Evolutionary conservation across 1,139 yeast genomes (phyloP), one percentile per base, ranked within the genome.

Genomic region (Blastobotrys apis): DNA sequence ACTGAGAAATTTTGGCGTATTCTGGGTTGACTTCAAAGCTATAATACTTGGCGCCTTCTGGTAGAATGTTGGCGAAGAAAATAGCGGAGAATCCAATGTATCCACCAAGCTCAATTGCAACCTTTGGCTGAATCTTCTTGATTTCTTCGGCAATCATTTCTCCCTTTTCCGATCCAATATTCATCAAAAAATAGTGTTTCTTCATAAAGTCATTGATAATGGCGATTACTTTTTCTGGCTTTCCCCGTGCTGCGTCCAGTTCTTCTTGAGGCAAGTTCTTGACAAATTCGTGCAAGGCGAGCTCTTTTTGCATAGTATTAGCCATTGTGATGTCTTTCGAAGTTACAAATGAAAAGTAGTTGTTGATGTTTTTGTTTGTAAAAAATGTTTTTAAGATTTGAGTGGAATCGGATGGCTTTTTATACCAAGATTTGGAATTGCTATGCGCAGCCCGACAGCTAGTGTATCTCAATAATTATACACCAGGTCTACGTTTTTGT

Each of bases 21-120:
- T 50, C 43, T 12, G 43, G 45, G 38, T 45, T 42, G 34, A 47
- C 41, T 36, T 54, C 58, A 26, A 54, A 38, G 15, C 52, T 49
- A 21, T 34, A 44, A 21, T 50, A 39, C 27, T 48, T 47, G 16
- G 50, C 51, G 29, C 43, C 49, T 16, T 39, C 43, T 3, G 57
- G 57, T 27, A 53, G 45, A 8, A 43, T 52, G 10, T 44, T 45
- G 19, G 55, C 51, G 20, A 54, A 40, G 41, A 44, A 43, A 26
- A 52, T 50, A 13, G 57, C 44, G 12, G 54, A 49, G 41, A 47
- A 54, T 17, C 57, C 58, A n/a, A 38, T 32, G 17, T 38, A 42
- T 4, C 45, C 39, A 8, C 48, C 48, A 6, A 45, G 19, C 19
- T 45, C 48, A 27, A 38, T 25, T n/a, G 31, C 37, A 10, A 41